Conservation (phyloP, 352 stramenopile species). For the Pythium rishiriense region DNA sequence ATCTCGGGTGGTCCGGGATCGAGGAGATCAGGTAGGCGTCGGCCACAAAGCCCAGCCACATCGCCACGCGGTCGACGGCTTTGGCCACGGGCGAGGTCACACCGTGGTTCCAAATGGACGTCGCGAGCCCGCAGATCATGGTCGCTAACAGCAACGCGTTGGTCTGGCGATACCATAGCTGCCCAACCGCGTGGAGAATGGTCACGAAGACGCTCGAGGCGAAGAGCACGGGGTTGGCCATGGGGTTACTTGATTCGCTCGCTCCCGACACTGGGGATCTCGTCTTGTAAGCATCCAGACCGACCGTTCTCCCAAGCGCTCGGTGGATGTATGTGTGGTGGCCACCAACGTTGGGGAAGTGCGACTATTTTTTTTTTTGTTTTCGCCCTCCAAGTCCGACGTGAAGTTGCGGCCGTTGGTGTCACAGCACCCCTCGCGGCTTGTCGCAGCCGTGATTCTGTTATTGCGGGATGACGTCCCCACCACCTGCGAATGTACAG, state of each 20-base stretch:
- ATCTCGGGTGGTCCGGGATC: not conserved
- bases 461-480: too few species aligned
- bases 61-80: not conserved
- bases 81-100: not conserved
- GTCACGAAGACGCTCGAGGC: not conserved
- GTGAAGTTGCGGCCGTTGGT: not conserved
- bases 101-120: not conserved
- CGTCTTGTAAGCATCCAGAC: too few species aligned
- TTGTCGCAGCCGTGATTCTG: not conserved
- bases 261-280: too few species aligned
- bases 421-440: not conserved
- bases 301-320: too few species aligned
- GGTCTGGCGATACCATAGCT: not conserved
- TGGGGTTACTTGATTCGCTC: too few species aligned
- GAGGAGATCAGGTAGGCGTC: not conserved
- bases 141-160: not conserved
- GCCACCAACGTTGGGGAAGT: too few species aligned
- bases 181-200: not conserved
- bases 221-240: conserved; percentile 2
- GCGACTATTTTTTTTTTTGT: too few species aligned
- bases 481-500: too few species aligned
- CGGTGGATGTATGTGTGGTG: too few species aligned
- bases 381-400: too few species aligned
- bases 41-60: not conserved
- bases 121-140: not conserved